Evolutionary conservation across 2,329 filamentous ascomycete species (phyloP).

Genomic region (Claviceps maximensis): DNA sequence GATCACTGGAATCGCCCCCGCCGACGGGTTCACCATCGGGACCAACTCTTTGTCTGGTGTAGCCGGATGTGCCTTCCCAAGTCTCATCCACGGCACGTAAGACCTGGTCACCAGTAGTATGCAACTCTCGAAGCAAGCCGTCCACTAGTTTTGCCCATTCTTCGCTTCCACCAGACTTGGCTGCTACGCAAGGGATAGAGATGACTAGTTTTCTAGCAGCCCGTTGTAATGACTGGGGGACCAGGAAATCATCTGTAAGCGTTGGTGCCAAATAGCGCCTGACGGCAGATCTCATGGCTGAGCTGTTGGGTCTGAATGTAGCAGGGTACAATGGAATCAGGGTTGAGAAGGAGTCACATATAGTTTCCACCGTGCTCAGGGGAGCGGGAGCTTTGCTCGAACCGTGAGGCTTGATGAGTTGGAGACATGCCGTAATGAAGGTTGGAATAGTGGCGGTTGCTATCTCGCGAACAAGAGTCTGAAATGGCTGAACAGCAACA

Average conservation of each 20-base stretch:
- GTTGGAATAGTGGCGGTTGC: constrained; percentile 67
- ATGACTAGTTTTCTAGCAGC: constrained; percentile 53
- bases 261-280: constrained; percentile 52
- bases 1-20: constrained; percentile 30
- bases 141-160: constrained; percentile 65
- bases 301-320: constrained; percentile 63
- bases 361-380: constrained; percentile 44
- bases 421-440: constrained; percentile 62
- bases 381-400: constrained; percentile 18
- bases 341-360: constrained; percentile 57
- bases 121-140: constrained; percentile 48
- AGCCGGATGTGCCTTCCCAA: constrained; percentile 56
- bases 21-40: constrained; percentile 34
- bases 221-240: constrained; percentile 38
- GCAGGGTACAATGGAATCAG: constrained; percentile 72
- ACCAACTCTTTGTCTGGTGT: constrained; percentile 28
- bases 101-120: constrained; percentile 60
- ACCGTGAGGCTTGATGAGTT: constrained; percentile 40
- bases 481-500: constrained; percentile 66
- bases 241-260: constrained; percentile 32
- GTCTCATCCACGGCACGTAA: constrained; percentile 71
- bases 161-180: constrained; percentile 62
- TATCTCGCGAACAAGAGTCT: constrained; percentile 74
- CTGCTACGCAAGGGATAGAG: constrained; percentile 64
- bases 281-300: constrained; percentile 51